These are phyloP conservation scores for Chlorella sp. DNA, from an alignment of 139 green algal genomes.

Conservation along the genomic window DNA sequence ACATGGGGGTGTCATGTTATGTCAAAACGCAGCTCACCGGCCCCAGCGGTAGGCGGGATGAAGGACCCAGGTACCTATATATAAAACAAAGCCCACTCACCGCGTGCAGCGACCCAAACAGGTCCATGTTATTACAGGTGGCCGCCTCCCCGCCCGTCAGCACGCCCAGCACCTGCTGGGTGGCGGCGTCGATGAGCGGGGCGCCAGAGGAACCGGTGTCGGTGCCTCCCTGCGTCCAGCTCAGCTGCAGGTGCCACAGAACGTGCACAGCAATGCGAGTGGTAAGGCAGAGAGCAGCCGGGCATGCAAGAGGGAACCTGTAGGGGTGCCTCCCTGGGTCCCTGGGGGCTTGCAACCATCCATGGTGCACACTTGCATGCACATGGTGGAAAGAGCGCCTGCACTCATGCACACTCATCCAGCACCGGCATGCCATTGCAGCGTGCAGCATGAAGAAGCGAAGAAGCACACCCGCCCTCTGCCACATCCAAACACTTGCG, in stretches of 20 bases:
- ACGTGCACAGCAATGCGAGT: background rate
- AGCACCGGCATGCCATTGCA: too few relatives aligned
- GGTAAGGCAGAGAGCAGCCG: background rate
- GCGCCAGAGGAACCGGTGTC: background rate
- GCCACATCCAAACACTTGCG: too few relatives aligned
- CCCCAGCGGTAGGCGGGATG: too few relatives aligned
- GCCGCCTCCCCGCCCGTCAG: constrained; percentile 14
- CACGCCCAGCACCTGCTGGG: constrained; percentile 5
- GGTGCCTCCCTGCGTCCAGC: constrained; percentile 5
- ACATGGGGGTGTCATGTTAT: too few relatives aligned
- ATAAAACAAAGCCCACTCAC: background rate
- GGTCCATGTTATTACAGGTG: constrained; percentile 1
- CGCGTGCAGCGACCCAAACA: background rate
- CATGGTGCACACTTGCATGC: too few relatives aligned
- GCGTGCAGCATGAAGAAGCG: background rate
- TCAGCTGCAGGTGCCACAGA: background rate
- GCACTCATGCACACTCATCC: too few relatives aligned
- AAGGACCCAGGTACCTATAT: too few relatives aligned
- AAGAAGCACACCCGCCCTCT: background rate
- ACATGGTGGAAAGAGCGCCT: too few relatives aligned
- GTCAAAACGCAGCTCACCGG: too few relatives aligned
- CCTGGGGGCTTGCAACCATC: too few relatives aligned
- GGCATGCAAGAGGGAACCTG: background rate
- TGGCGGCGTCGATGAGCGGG: background rate
- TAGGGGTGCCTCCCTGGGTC: too few relatives aligned